Conservation (phyloP, 2,329 filamentous ascomycete genomes). For the Aurifilum marmelostoma region DNA sequence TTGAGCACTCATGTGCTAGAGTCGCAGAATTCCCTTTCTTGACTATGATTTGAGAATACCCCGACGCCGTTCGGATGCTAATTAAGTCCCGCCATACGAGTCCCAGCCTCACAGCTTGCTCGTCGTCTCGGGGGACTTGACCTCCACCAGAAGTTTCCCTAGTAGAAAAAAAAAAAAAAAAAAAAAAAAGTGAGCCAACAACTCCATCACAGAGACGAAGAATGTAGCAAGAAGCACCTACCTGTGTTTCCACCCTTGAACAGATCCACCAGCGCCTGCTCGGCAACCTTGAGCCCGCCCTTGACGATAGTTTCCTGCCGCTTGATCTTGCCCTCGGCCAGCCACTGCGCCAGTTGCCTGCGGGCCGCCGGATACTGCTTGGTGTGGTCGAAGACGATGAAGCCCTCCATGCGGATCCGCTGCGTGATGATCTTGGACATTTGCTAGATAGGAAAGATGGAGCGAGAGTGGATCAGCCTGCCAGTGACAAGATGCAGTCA, state of each 20-base stretch:
- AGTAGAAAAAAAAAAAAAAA: too few species aligned
- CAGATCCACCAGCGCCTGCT: slow-evolving; percentile 64
- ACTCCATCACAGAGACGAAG: too few species aligned
- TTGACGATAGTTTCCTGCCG: slow-evolving; percentile 71
- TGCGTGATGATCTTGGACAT: slow-evolving; percentile 29
- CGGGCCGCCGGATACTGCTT: slow-evolving; percentile 61
- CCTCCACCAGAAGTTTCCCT: slow-evolving; percentile 59
- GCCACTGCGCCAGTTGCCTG: slow-evolving; percentile 66
- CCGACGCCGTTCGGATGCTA: too few species aligned
- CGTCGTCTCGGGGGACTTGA: slow-evolving; percentile 43
- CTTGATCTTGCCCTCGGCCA: slow-evolving; percentile 72
- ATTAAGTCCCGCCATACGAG: too few species aligned
- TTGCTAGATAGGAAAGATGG: slow-evolving; percentile 17
- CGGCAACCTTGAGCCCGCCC: slow-evolving; percentile 67
- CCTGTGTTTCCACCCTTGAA: slow-evolving; percentile 74
- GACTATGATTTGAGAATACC: too few species aligned
- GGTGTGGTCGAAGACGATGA: slow-evolving; percentile 72
- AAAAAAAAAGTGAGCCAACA: slow-evolving; percentile 1
- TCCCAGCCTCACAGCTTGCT: slow-evolving; percentile 22
- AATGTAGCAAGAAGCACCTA: slow-evolving; percentile 27
- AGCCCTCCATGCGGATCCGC: slow-evolving; percentile 60
- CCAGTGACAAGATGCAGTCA: neutral
- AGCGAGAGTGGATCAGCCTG: neutral
- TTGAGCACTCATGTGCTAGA: too few species aligned
- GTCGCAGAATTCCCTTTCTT: too few species aligned